Evolutionary conservation across 192 early-diverging fungal species (phyloP).

Genomic region (Coemansia sp.): DNA sequence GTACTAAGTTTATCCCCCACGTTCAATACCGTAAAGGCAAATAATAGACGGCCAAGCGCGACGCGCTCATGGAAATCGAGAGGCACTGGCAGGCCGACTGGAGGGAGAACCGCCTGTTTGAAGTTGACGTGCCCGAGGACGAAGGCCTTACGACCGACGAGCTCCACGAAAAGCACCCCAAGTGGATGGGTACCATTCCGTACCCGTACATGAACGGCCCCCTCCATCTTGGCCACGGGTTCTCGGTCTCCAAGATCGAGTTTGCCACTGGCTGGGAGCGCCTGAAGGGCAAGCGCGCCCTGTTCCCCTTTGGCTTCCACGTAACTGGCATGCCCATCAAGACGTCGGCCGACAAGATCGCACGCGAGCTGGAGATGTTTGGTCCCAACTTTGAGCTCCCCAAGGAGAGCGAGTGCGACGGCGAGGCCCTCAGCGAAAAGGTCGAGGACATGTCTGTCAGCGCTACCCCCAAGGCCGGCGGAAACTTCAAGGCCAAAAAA

Average conservation of each 20-base stretch:
- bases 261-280: conserved; percentile 95
- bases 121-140: conserved; percentile 80
- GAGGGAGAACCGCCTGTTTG: conserved; percentile 78
- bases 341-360: conserved; percentile 64
- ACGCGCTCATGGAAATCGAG: conserved; percentile 78
- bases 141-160: conserved; percentile 57
- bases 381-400: conserved; percentile 51
- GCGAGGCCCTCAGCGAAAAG: conserved; percentile 45
- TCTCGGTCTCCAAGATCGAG: conserved; percentile 94
- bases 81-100: conserved; percentile 75
- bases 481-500: conserved; percentile 58
- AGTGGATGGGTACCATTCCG: conserved; percentile 92
- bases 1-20: no score
- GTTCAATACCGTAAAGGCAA: no score
- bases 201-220: conserved; percentile 97
- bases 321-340: conserved; percentile 99
- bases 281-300: conserved; percentile 87
- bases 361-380: conserved; percentile 57
- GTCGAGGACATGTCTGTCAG: conserved; percentile 56
- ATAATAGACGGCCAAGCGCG: conserved; percentile 78
- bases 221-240: conserved; percentile 96
- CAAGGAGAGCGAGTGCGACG: conserved; percentile 33
- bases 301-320: conserved; percentile 98
- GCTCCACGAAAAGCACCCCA: conserved; percentile 72
- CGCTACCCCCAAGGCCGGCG: conserved; percentile 48